Conservation (phyloP, 2,329 filamentous ascomycete species). For the Botrytis porri region DNA sequence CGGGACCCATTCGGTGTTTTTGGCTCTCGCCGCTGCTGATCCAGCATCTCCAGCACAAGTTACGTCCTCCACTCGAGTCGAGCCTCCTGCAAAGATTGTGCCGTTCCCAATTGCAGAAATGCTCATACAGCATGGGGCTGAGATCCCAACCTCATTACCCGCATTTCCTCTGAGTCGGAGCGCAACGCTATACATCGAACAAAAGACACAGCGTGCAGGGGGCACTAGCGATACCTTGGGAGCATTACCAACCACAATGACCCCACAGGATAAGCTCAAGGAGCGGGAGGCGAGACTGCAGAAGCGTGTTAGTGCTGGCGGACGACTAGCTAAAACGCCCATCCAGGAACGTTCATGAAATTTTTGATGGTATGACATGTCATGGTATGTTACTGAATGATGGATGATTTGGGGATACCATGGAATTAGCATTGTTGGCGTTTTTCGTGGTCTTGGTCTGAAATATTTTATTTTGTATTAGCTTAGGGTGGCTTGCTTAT, state of each 20-base stretch:
- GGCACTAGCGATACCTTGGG: constrained; percentile 54
- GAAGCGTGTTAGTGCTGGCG: constrained; percentile 76
- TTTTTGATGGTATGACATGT: constrained; percentile 3
- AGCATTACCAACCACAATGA: constrained; percentile 54
- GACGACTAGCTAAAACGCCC: constrained; percentile 55
- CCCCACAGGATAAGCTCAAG: constrained; percentile 50
- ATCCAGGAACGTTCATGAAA: constrained; percentile 35
- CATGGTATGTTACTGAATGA: constrained; percentile 31
- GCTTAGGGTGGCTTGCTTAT: constrained; percentile 8
- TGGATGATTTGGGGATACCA: constrained; percentile 37
- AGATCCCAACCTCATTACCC: constrained; percentile 72
- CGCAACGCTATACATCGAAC: constrained; percentile 80
- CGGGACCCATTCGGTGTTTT: constrained; percentile 82
- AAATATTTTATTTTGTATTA: constrained; percentile 18
- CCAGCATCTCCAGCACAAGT: constrained; percentile 69
- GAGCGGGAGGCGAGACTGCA: constrained; percentile 69
- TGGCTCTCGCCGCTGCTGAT: constrained; percentile 89
- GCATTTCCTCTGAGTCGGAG: constrained; percentile 79
- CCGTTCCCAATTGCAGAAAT: constrained; percentile 90
- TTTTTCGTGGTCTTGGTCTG: constrained; percentile 22
- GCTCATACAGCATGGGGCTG: constrained; percentile 88
- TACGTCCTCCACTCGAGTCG: constrained; percentile 43
- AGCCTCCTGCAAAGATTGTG: constrained; percentile 47
- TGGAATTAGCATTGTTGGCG: constrained; percentile 36
- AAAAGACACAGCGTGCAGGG: constrained; percentile 57